Base-by-base conservation (phyloP, 768 basidiomycete species). In the Suillus sp. region DNA sequence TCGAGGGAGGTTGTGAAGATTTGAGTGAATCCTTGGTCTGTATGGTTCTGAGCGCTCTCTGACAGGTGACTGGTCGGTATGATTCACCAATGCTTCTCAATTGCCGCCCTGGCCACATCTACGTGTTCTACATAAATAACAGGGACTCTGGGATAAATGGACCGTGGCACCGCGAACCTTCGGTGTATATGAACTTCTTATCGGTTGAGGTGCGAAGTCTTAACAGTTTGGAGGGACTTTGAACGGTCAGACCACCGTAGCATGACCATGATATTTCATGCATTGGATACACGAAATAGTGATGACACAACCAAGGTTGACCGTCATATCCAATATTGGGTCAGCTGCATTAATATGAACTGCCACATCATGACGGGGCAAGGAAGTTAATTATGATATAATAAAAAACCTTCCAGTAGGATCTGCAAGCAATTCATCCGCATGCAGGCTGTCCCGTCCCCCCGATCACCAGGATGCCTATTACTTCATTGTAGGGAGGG, bases 111-210 rank as follows among this genome's bases (percentile, higher is more conserved):
- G n/a, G n/a, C 10, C 4, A 43, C 20, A n/a, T 45, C 4, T n/a
- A 45, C n/a, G 22, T n/a, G n/a, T 11, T 22, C 20, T n/a, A n/a
- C 20, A 40, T 18, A 40, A 40, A 40, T 40, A 40, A 40, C 16
- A 40, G 6, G 40, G 18, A 38, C 13, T 42, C 7, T 42, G 8
- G 40, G 40, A 7, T 40, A 18, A 18, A 42, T 6, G 5, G 18
- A 3, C 18, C 6, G 40, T 87, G 78, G 98, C 96, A 62, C 95
- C 90, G 71, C 22, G 64, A 35, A 64, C 22, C 50, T 61, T 18
- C 54, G 32, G 60, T n/a, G n/a, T n/a, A n/a, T n/a, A n/a, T n/a
- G n/a, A n/a, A n/a, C 10, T 11, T 37, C 8, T 37, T 37, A 37
- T 45, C 30, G 22, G 51, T 9, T 50, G 5, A 51, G 34, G n/a